Evolutionary conservation across 129 eudicot species (phyloP).

Genomic region (Gnaphalium uliginosum): DNA sequence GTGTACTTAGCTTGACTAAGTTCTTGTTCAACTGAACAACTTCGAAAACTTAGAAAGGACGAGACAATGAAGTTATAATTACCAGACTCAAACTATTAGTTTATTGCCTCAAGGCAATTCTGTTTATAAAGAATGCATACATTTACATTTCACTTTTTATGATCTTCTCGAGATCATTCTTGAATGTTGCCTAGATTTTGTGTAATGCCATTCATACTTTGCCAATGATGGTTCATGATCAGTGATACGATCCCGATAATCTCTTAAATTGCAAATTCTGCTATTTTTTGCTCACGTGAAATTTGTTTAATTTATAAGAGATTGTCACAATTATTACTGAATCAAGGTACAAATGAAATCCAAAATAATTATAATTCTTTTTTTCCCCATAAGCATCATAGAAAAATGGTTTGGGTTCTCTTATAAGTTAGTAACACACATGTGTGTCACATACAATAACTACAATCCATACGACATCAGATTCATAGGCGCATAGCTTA

Average conservation of each 20-base stretch:
- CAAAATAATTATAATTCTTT: no score
- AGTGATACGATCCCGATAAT: not conserved
- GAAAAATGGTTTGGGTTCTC: not conserved
- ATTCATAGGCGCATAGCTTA: not conserved
- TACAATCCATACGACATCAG: not conserved
- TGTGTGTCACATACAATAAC: not conserved
- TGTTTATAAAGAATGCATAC: not conserved
- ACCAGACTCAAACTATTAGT: no score
- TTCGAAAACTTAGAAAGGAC: no score
- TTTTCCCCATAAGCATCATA: not conserved
- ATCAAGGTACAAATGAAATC: not conserved
- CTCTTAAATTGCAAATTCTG: no score
- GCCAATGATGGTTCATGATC: not conserved
- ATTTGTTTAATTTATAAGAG: not conserved
- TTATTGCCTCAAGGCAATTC: no score
- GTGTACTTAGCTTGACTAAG: not conserved
- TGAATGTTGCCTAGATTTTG: not conserved
- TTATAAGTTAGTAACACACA: not conserved
- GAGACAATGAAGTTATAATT: no score
- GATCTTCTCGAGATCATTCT: not conserved
- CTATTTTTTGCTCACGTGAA: no score
- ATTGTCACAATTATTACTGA: not conserved
- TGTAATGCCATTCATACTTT: not conserved
- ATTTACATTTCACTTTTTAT: not conserved
- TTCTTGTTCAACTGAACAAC: not conserved